phyloP scores from a whole-genome alignment of 73 alveolate species.

The Paramecium sexaurelia region DNA sequence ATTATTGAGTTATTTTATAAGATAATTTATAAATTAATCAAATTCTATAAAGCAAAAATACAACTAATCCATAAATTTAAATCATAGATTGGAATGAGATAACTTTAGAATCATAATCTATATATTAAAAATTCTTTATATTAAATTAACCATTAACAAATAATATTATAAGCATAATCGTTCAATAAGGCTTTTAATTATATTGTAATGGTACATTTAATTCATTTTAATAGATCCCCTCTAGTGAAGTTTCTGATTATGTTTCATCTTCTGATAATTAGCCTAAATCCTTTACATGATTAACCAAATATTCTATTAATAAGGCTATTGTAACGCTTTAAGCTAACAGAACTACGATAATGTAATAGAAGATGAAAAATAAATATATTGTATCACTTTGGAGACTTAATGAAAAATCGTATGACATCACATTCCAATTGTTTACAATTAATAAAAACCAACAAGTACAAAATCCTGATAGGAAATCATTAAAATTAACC shows the following conservation, averaged over 20 bases:
- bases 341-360: slow-evolving; percentile 5
- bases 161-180: too few relatives aligned
- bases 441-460: slow-evolving; percentile 27
- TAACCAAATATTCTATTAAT: slow-evolving; percentile 37
- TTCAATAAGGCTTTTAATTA: background rate
- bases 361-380: slow-evolving; percentile 20
- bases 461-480: slow-evolving; percentile 24
- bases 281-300: background rate
- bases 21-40: too few relatives aligned
- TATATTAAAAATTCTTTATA: too few relatives aligned
- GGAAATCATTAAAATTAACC: slow-evolving; percentile 7
- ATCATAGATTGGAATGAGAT: too few relatives aligned
- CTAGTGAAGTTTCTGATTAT: background rate
- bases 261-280: background rate
- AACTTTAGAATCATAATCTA: too few relatives aligned
- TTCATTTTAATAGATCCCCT: background rate
- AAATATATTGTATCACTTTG: background rate
- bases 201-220: background rate
- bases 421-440: slow-evolving; percentile 28
- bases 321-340: slow-evolving; percentile 23
- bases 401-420: background rate
- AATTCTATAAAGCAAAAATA: too few relatives aligned
- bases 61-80: too few relatives aligned
- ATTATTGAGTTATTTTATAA: too few relatives aligned
- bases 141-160: too few relatives aligned